Evolutionary conservation across 116 monocot genomes (phyloP), one percentile per base, ranked within the genome.

Genomic region (Iris pallida): DNA sequence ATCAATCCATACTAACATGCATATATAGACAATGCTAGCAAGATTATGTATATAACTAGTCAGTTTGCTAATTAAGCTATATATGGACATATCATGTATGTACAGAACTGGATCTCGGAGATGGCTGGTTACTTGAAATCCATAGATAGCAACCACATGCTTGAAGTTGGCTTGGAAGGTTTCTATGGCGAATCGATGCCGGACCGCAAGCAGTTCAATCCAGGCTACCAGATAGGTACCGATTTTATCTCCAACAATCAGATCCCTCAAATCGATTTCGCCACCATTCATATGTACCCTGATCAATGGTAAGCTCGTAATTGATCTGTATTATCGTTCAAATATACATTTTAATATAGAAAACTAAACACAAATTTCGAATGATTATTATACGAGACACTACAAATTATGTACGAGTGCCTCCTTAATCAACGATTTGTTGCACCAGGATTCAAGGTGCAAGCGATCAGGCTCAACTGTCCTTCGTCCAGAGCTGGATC

Each of bases 231-330:
- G 44, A 15, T 65, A 3, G 82, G 86, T 4, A 72, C 86, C 0
- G 82, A 86, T 65, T 86, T 72, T 44, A 73, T 86, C 14, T 9
- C 68, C n/a, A 86, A 81, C 41, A 73, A 86, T 49, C 71, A 49
- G 43, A 49, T 67, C 12, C 56, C 19, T 2, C 65, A 46, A 5
- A 69, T 82, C 43, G 86, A 86, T 66, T 81, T 86, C 18, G 76
- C 86, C 73, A 81, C 86, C 58, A 79, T 81, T 16, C 86, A 86
- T 51, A 72, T 77, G 14, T 86, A 86, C 62, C 81, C 86, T 0
- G 79, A 80, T 43, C 61, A 71, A 47, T 82, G 84, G 84, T 80
- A 66, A 16, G 3, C 14, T 53, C 8, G 5, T 45, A 16, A 58
- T 30, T 30, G 30, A n/a, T n/a, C 30, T 30, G 30, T 3, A 30